phyloP scores from a whole-genome alignment of 805 yeast genomes.

The Myxozyma udenii region DNA sequence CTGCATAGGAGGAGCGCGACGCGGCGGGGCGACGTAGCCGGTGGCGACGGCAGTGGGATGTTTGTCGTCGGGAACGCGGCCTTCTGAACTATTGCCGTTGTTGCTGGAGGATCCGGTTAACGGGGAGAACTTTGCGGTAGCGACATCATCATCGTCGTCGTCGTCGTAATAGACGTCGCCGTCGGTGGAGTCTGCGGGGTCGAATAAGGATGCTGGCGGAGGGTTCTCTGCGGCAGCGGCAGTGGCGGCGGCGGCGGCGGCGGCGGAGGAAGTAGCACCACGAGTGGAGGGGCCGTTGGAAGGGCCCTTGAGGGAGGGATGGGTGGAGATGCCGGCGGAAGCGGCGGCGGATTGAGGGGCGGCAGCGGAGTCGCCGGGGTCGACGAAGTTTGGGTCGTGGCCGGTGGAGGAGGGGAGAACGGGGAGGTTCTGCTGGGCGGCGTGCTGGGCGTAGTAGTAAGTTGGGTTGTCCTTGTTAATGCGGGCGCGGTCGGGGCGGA shows the following conservation, averaged over 20 bases:
- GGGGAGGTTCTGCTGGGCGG: constrained; percentile 59
- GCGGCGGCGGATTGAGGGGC: constrained; percentile 1
- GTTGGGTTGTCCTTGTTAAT: constrained; percentile 67
- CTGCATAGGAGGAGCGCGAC: background rate
- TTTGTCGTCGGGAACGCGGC: background rate
- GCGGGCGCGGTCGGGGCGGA: constrained; percentile 78
- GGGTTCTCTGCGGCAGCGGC: background rate
- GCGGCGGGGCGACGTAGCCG: background rate
- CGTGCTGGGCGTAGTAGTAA: constrained; percentile 71
- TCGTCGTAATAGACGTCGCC: constrained; percentile 8
- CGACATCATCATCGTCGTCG: constrained; percentile 16
- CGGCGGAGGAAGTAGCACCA: background rate
- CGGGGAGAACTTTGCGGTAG: constrained; percentile 21
- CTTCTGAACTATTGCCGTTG: background rate
- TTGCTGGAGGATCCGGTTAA: constrained; percentile 3
- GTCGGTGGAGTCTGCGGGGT: background rate
- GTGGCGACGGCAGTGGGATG: background rate
- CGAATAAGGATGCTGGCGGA: background rate
- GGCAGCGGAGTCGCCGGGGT: background rate
- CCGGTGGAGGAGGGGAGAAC: constrained; percentile 72
- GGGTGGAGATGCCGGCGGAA: background rate
- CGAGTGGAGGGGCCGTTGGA: background rate
- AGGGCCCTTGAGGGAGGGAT: background rate
- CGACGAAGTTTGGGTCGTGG: constrained; percentile 50
- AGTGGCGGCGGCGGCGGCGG: background rate